Evolutionary conservation across 768 basidiomycete genomes (phyloP).

Genomic region (Macrolepiota dolichaula): DNA sequence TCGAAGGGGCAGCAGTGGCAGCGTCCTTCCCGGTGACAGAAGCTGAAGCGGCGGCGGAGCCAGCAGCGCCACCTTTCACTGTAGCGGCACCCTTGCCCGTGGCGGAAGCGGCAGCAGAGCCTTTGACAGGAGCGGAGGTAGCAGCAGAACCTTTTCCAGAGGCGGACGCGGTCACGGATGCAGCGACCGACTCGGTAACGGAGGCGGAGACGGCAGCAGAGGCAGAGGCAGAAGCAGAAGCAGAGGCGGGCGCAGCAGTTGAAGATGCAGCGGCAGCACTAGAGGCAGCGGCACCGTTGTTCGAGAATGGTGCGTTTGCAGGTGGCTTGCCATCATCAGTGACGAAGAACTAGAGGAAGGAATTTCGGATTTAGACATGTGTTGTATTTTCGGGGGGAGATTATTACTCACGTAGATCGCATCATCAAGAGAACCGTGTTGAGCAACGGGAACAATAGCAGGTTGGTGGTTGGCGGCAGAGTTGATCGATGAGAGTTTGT

Average conservation of each 20-base stretch:
- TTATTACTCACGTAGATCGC: slow-evolving; percentile 34
- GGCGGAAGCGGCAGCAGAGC: neutral
- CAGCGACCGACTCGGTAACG: neutral
- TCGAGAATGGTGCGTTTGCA: slow-evolving; percentile 4
- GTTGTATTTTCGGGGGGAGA: slow-evolving; percentile 5
- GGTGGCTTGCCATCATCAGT: slow-evolving; percentile 13
- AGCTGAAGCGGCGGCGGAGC: slow-evolving; percentile 15
- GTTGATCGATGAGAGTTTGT: slow-evolving; percentile 55
- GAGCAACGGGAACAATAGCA: slow-evolving; percentile 42
- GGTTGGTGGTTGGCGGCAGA: slow-evolving; percentile 48
- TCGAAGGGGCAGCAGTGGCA: neutral
- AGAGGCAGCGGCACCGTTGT: neutral
- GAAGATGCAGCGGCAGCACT: neutral
- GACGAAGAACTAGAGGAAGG: slow-evolving; percentile 14
- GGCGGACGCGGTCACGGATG: slow-evolving; percentile 3
- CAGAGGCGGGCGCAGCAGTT: slow-evolving; percentile 12
- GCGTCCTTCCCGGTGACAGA: slow-evolving; percentile 12
- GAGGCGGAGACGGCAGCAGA: neutral
- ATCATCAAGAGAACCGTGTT: slow-evolving; percentile 50
- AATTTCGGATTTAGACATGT: neutral
- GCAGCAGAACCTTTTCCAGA: slow-evolving; percentile 13
- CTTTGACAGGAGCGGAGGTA: neutral
- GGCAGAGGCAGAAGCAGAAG: slow-evolving; percentile 13
- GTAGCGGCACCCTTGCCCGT: slow-evolving; percentile 1
- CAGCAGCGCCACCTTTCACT: slow-evolving; percentile 1